Evolutionary conservation across 305 asterid genomes (phyloP).

Genomic region (Andrographis paniculata): DNA sequence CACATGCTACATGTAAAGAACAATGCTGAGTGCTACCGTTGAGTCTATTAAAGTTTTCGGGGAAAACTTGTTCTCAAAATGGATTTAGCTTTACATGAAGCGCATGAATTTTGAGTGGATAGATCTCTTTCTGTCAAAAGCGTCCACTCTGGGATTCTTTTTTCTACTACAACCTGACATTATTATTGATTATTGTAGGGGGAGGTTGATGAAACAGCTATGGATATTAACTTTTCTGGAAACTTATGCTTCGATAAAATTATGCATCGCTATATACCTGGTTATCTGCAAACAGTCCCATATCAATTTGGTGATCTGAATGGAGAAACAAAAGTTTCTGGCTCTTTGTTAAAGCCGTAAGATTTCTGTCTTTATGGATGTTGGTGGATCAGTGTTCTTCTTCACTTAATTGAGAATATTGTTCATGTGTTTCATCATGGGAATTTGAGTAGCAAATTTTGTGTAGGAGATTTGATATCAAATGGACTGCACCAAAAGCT

Average conservation of each 20-base stretch:
- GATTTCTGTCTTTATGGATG: conserved; percentile 33
- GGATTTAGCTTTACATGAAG: no score
- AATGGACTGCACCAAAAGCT: conserved; percentile 97
- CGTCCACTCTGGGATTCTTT: no score
- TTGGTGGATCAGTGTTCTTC: conserved; percentile 15
- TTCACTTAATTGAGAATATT: conserved; percentile 11
- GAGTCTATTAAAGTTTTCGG: no score
- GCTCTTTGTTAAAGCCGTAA: conserved; percentile 94
- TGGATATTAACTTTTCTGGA: conserved; percentile 98
- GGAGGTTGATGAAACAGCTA: conserved; percentile 89
- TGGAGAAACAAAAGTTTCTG: conserved; percentile 97
- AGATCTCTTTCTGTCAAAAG: no score
- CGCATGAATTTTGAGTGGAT: no score
- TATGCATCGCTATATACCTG: conserved; percentile 82
- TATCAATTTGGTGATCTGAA: conserved; percentile 78
- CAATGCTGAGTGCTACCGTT: no score
- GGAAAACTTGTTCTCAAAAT: no score
- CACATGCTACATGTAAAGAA: no score
- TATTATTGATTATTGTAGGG: conserved; percentile 51
- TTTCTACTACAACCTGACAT: conserved; percentile 15
- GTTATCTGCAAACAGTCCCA: conserved; percentile 69
- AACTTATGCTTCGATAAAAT: conserved; percentile 79
- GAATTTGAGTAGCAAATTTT: conserved; percentile 21
- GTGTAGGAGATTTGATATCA: conserved; percentile 94
- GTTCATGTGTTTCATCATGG: conserved; percentile 14